Base-by-base conservation (phyloP, 1,284 basidiomycete species). In the Phylloporus sp. region DNA sequence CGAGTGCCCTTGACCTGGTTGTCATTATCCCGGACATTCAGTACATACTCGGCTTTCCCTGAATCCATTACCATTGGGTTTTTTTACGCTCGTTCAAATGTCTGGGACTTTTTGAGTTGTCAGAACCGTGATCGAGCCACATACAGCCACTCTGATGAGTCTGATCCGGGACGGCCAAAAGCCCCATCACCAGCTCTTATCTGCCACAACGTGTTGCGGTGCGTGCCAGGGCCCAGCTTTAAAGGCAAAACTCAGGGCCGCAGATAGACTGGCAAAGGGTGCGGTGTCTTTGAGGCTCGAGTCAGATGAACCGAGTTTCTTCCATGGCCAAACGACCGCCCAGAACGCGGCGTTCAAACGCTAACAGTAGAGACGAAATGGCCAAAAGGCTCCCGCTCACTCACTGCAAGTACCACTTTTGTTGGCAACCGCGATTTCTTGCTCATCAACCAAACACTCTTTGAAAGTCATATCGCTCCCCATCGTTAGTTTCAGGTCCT, bases 391-490 rank as follows among this genome's bases (percentile, higher is more conserved):
- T 50, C 17, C 69, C 62, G 20, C 72, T 66, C 50, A 77, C 76
- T 6, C 76, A 77, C 56, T 77, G 76, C 63, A 32, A 68, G 77
- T 69, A 22, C 40, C 22, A 56, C 26, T 3, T 11, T n/a, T 13
- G 10, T 29, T 13, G 34, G 37, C 24, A 15, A 29, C n/a, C 39
- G 6, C 4, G 18, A 20, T 24, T 10, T 34, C 39, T 42, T 51
- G n/a, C 32, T 53, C 58, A 50, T 56, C 64, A 44, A 64, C 37
- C 22, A 22, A 22, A 49, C n/a, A 15, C n/a, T 20, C 18, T 26
- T 24, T 29, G 17, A 60, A 62, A 84, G 82, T 84, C 68, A 66
- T 84, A n/a, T 77, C 79, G 17, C 69, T 84, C 37, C 82, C 82
- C 22, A 74, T 84, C 50, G 82, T 82, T 60, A 67, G 76, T 71